These are phyloP conservation scores for Candolleomyces efflorescens DNA, from an alignment of 768 basidiomycete genomes.

Conservation along the genomic window DNA sequence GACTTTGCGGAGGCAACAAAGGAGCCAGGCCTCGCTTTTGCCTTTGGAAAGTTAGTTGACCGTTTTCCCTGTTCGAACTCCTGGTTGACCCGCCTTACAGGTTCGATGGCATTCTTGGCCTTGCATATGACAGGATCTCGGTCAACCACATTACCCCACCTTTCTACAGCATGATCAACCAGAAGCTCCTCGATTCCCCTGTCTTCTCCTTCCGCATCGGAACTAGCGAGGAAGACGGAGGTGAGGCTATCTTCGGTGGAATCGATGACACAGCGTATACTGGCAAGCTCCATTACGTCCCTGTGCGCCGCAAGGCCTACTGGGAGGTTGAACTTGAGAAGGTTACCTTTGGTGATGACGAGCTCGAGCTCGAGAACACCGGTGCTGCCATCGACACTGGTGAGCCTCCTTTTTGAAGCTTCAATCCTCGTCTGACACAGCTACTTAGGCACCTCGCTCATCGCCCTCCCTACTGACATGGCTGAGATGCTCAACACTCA, in stretches of 20 bases:
- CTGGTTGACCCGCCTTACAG: slow-evolving; percentile 31
- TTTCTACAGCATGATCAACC: slow-evolving; percentile 89
- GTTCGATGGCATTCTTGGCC: slow-evolving; percentile 94
- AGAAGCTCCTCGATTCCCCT: slow-evolving; percentile 74
- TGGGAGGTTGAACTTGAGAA: slow-evolving; percentile 97
- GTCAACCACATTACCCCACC: slow-evolving; percentile 93
- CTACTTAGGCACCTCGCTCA: slow-evolving; percentile 79
- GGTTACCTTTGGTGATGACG: slow-evolving; percentile 81
- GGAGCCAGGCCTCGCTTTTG: slow-evolving; percentile 96
- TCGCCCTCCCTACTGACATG: slow-evolving; percentile 89
- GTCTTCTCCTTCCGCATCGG: slow-evolving; percentile 96
- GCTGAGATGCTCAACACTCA: slow-evolving; percentile 97
- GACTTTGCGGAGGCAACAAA: slow-evolving; percentile 95
- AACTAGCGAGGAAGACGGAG: slow-evolving; percentile 79
- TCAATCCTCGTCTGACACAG: neutral
- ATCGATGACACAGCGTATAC: slow-evolving; percentile 73
- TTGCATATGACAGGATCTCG: slow-evolving; percentile 92
- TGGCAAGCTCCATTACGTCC: slow-evolving; percentile 82
- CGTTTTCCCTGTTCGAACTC: neutral
- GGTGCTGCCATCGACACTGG: slow-evolving; percentile 92
- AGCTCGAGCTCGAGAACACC: slow-evolving; percentile 87
- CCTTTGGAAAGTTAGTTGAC: slow-evolving; percentile 80
- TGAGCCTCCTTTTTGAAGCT: slow-evolving; percentile 18
- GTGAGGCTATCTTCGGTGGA: slow-evolving; percentile 90
- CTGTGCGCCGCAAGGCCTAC: slow-evolving; percentile 92